Evolutionary conservation across 1,139 yeast species (phyloP).

Genomic region (Geotrichum restrictum): DNA sequence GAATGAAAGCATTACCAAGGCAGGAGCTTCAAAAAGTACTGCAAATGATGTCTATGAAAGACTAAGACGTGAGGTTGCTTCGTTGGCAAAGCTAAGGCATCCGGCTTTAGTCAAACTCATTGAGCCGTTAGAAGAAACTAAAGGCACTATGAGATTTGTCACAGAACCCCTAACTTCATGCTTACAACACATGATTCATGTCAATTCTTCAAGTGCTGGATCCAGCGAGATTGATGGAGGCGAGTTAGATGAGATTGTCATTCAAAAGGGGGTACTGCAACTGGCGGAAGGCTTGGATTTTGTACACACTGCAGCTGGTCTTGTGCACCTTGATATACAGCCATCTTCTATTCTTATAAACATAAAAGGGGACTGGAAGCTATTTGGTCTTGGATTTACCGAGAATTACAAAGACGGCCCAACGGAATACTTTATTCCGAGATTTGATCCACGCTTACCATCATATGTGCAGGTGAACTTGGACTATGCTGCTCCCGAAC

Average conservation of each 20-base stretch:
- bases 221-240: conserved; percentile 32
- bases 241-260: conserved; percentile 58
- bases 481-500: conserved; percentile 74
- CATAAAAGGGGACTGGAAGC: conserved; percentile 90
- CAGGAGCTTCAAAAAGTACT: conserved; percentile 44
- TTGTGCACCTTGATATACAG: conserved; percentile 72
- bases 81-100: conserved; percentile 76
- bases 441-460: conserved; percentile 72
- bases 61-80: conserved; percentile 57
- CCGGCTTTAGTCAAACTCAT: conserved; percentile 78
- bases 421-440: conserved; percentile 53
- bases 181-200: conserved; percentile 46
- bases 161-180: conserved; percentile 70
- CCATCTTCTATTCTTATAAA: conserved; percentile 76
- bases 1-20: conserved; percentile 49
- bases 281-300: conserved; percentile 75
- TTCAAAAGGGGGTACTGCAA: conserved; percentile 84
- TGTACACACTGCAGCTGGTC: conserved; percentile 69
- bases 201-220: conserved; percentile 27
- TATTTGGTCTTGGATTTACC: conserved; percentile 69
- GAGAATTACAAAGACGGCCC: conserved; percentile 38
- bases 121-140: conserved; percentile 86
- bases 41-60: conserved; percentile 44
- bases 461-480: conserved; percentile 63
- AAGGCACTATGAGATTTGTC: conserved; percentile 73